Conservation (phyloP, 305 asterid species). For the Striga hermonthica region DNA sequence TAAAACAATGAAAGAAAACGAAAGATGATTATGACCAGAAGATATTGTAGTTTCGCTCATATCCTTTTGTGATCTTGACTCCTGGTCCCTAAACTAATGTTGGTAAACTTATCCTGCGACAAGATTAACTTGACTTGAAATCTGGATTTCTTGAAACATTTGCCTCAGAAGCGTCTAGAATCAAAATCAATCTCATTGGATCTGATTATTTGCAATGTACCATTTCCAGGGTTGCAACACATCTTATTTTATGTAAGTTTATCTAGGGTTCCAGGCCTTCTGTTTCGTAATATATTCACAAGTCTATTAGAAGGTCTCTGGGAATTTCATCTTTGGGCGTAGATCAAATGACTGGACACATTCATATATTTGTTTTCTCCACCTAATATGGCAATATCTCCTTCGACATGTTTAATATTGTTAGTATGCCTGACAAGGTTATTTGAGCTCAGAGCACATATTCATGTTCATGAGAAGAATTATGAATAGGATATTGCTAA, state of each 20-base stretch:
- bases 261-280: neutral
- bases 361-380: neutral
- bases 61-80: conserved; percentile 13
- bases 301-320: neutral
- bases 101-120: neutral
- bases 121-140: conserved; percentile 11
- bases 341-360: too few relatives aligned
- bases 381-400: neutral
- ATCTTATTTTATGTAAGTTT: neutral
- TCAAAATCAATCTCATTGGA: neutral
- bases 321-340: too few relatives aligned
- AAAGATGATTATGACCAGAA: conserved; percentile 7
- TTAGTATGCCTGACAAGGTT: too few relatives aligned
- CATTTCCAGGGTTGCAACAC: neutral
- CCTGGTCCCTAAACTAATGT: conserved; percentile 1
- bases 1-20: neutral
- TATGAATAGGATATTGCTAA: too few relatives aligned
- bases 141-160: neutral
- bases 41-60: neutral
- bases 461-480: too few relatives aligned
- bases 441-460: too few relatives aligned
- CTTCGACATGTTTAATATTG: too few relatives aligned
- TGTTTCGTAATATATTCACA: neutral
- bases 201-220: neutral
- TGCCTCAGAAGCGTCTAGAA: neutral